Evolutionary conservation across 2,329 filamentous ascomycete species (phyloP).

Genomic region (Fusarium nygamai): DNA sequence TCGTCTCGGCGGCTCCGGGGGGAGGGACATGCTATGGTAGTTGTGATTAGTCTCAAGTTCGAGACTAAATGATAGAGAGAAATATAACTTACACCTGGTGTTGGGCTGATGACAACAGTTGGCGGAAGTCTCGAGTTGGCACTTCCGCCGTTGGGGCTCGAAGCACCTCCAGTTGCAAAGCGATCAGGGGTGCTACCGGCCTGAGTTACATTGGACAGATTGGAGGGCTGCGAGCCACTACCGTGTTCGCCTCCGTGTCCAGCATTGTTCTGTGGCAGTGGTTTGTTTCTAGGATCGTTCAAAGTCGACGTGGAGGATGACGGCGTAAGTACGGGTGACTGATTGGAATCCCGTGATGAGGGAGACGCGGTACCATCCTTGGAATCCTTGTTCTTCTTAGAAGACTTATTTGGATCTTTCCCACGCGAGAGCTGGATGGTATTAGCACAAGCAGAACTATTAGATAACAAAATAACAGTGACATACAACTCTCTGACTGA

Average conservation of each 20-base stretch:
- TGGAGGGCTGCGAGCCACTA: conserved; percentile 53
- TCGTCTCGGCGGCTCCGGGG: conserved; percentile 93
- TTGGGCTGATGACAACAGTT: conserved; percentile 94
- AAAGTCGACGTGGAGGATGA: conserved; percentile 90
- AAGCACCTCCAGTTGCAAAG: conserved; percentile 51
- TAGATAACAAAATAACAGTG: neutral
- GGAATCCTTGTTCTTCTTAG: conserved; percentile 76
- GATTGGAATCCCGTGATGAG: conserved; percentile 66
- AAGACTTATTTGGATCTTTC: conserved; percentile 87
- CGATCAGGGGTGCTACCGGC: conserved; percentile 53
- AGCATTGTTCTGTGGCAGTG: conserved; percentile 68
- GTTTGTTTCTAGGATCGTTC: conserved; percentile 86
- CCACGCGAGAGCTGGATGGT: conserved; percentile 82
- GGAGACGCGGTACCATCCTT: conserved; percentile 86
- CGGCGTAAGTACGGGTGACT: conserved; percentile 77
- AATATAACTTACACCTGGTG: conserved; percentile 77
- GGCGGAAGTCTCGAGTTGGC: conserved; percentile 68
- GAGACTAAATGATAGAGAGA: conserved; percentile 8
- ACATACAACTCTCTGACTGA: conserved; percentile 96
- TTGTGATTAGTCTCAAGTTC: conserved; percentile 15
- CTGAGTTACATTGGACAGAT: conserved; percentile 50
- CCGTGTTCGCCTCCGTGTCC: conserved; percentile 56
- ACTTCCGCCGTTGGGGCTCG: conserved; percentile 51
- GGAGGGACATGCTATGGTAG: conserved; percentile 78
- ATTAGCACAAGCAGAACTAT: conserved; percentile 21